Base-by-base conservation (phyloP, 2,329 filamentous ascomycete species). In the Aspergillus calidoustus region DNA sequence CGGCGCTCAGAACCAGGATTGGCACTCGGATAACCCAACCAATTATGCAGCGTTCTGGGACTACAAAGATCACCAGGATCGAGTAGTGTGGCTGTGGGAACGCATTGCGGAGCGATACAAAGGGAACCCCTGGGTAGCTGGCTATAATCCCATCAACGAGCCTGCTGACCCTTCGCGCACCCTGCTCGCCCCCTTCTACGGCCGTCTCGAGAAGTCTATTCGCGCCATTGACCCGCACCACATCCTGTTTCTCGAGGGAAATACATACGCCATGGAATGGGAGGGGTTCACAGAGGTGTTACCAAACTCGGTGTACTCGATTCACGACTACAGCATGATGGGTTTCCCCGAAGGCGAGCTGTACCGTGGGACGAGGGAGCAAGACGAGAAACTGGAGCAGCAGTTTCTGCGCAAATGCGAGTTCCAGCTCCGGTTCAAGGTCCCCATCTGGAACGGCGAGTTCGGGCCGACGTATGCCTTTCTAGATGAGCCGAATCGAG, bases 391-490 rank as follows among this genome's bases (percentile, higher is more conserved):
- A 8, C 17, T 57, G 9, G 34, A 50, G 31, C 55, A 31, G 22
- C 22, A 57, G 7, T 50, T 57, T 31, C 22, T 43, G 11, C 55
- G 38, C 15, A 51, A 43, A 28, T 15, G 28, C 7, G 23, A 19
- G 19, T 48, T 38, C 30, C 30, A 30, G 13, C 15, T 30, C 2
- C 22, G 30, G 6, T 3, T 34, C n/a, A 75, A 72, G n/a, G 69
- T 81, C 0, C 77, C 80, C 3, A 77, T 81, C 54, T 83, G 80
- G 81, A 83, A 83, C 58, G 81, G 81, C 23, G 83, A 85, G 65
- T 85, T 81, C 56, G 65, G 78, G 0, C 76, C 76, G 4, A 75
- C 80, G 1, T 80, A 78, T 47, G 69, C 66, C 28, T 49, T 19
- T 13, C 9, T 13, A 1, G 23, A 57, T 31, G 4, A 28, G 1